These are phyloP conservation scores for Odontarrhena argentea DNA, from an alignment of 345 rosid species.

Conservation along the genomic window DNA sequence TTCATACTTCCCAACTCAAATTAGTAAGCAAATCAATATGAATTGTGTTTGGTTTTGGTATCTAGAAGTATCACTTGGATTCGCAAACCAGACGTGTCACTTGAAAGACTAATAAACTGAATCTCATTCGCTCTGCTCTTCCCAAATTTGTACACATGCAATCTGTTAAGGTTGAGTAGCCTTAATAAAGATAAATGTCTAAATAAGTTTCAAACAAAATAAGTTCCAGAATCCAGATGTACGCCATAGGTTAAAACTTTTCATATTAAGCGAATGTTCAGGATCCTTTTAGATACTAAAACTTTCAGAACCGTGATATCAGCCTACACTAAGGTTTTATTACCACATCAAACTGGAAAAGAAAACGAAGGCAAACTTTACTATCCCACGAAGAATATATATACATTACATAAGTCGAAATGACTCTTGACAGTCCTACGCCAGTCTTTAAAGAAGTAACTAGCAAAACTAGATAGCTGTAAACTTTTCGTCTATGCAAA, in stretches of 20 bases:
- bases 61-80: background rate
- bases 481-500: background rate
- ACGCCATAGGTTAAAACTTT: background rate
- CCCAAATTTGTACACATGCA: background rate
- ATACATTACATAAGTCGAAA: background rate
- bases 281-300: background rate
- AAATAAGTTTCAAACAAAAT: background rate
- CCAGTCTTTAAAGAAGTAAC: constrained; percentile 1
- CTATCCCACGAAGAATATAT: background rate
- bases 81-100: background rate
- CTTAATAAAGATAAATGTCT: background rate
- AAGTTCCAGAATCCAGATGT: background rate
- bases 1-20: constrained; percentile 6
- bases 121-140: constrained; percentile 10
- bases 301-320: background rate
- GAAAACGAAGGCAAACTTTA: background rate
- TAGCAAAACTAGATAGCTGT: background rate
- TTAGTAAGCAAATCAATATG: background rate
- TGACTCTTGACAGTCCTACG: constrained; percentile 3
- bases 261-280: background rate
- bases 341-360: background rate
- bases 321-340: background rate
- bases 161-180: background rate
- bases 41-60: constrained; percentile 1
- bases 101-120: constrained; percentile 4